These are phyloP conservation scores for Pichia deserticola DNA, from an alignment of 805 yeast genomes.

Conservation along the genomic window DNA sequence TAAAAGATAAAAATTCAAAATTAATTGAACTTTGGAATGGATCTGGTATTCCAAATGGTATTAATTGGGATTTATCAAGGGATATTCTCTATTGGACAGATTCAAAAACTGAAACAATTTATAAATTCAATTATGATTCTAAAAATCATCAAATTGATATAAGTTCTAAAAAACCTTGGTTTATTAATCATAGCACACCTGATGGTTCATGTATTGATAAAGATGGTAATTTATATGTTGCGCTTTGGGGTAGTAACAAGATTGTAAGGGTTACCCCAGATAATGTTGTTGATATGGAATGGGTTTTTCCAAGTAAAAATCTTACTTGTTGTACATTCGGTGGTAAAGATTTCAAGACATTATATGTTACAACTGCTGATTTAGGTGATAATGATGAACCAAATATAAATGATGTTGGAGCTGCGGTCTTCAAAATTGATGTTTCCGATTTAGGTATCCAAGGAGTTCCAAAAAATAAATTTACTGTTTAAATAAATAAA, in stretches of 20 bases:
- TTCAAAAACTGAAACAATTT: conserved; percentile 40
- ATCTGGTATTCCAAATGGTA: conserved; percentile 63
- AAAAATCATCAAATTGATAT: conserved; percentile 27
- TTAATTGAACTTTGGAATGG: conserved; percentile 28
- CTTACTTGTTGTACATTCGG: conserved; percentile 64
- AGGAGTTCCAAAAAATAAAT: conserved; percentile 27
- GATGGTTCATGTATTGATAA: conserved; percentile 68
- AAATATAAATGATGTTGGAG: conserved; percentile 45
- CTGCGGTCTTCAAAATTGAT: conserved; percentile 45
- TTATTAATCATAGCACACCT: conserved; percentile 41
- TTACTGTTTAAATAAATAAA: conserved; percentile 1
- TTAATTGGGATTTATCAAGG: conserved; percentile 40
- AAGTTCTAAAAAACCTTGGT: conserved; percentile 32
- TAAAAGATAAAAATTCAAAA: conserved; percentile 27
- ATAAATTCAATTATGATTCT: conserved; percentile 38
- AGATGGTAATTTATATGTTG: conserved; percentile 50
- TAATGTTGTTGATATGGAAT: conserved; percentile 47
- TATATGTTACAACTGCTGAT: conserved; percentile 66
- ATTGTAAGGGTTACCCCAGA: conserved; percentile 45
- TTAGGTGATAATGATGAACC: conserved; percentile 24
- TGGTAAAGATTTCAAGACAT: conserved; percentile 48
- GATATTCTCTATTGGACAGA: conserved; percentile 47
- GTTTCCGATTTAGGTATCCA: conserved; percentile 24
- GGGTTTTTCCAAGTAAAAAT: conserved; percentile 49
- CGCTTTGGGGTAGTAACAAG: conserved; percentile 55